A percentile compares a stretch with the other conserved stretches of the same genome.
Conservation (phyloP, 2,329 filamentous ascomycete species). For the Sporothrix pseudoabietina region DNA sequence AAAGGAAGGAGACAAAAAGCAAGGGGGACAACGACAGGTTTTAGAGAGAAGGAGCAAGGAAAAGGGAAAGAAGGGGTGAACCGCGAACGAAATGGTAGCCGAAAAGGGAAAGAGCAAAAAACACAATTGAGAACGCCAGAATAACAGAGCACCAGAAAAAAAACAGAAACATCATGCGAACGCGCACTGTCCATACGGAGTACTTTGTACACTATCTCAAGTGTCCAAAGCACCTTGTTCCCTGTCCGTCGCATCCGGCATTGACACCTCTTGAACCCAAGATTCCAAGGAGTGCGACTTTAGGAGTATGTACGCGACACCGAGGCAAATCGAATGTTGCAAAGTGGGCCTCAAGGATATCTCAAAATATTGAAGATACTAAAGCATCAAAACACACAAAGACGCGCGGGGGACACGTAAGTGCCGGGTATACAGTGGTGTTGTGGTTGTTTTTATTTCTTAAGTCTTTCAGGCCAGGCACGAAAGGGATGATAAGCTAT, state of each 20-base stretch:
- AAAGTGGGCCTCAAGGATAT: not conserved
- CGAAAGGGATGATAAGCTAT: not conserved
- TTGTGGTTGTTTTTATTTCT: not conserved
- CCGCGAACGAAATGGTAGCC: not conserved
- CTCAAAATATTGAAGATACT: not conserved
- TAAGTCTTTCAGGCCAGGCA: not conserved
- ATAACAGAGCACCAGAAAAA: not conserved
- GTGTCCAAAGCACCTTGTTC: not conserved
- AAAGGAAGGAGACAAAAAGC: not conserved
- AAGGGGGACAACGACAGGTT: not conserved
- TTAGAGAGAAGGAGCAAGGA: not conserved
- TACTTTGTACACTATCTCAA: not conserved
- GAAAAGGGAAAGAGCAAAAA: slow-evolving; percentile 20
- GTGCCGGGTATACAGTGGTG: not conserved
- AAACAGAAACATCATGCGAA: not conserved
- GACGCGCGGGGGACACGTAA: not conserved
- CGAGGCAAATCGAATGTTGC: not conserved
- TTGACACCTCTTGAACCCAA: slow-evolving; percentile 14
- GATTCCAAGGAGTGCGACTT: not conserved
- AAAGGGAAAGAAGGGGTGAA: slow-evolving; percentile 9
- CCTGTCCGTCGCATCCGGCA: slow-evolving; percentile 13
- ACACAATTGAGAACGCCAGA: not conserved
- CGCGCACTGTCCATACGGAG: not conserved
- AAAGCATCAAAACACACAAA: not conserved
- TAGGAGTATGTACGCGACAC: not conserved